Evolutionary conservation across 2,329 filamentous ascomycete species (phyloP), one percentile per base, ranked within the genome.

Genomic region (Arthroderma sp.): DNA sequence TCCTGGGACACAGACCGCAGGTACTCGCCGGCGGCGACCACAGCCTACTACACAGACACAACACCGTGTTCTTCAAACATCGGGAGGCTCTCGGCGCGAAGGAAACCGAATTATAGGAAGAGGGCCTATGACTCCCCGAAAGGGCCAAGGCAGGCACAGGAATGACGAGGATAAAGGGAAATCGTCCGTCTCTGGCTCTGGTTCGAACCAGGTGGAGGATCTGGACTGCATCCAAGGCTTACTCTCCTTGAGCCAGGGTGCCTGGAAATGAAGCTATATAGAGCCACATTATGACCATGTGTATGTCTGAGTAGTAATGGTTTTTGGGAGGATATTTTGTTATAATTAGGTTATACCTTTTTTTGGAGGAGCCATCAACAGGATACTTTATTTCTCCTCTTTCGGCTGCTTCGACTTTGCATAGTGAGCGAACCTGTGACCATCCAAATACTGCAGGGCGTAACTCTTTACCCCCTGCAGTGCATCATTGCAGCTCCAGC

Each of bases 181-280:
- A 19, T 33, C 39, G n/a, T 35, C 38, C n/a, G 33, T 56, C 7
- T 43, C 55, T 8, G 39, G 15, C 9, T 31, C 59, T 1, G 53
- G 37, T 21, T 54, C 57, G 7, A 84, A 84, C 67, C 88, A 89
- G 71, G 84, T 83, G 68, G 81, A 84, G 58, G 91, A 96, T 67
- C 78, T 95, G 70, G 89, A 94, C 68, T 94, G 89, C 67, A 85
- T 95, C 51, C 88, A 91, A 56, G 89, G 89, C n/a, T 73, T 97
- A 62, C 71, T 96, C 61, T 91, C 88, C 54, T 77, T 97, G 49
- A 94, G 89, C 66, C 88, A 95, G 73, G 91, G 91, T n/a, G 88
- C 88, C 67, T 96, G 91, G 90, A 80, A 82, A 66, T 86, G 51
- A 54, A 51, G 23, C n/a, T 33, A 51, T 51, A 33, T 51, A 51